Base-by-base conservation (phyloP, 371 early-diverging fungal genomes). In the Mortierella polycephala region DNA sequence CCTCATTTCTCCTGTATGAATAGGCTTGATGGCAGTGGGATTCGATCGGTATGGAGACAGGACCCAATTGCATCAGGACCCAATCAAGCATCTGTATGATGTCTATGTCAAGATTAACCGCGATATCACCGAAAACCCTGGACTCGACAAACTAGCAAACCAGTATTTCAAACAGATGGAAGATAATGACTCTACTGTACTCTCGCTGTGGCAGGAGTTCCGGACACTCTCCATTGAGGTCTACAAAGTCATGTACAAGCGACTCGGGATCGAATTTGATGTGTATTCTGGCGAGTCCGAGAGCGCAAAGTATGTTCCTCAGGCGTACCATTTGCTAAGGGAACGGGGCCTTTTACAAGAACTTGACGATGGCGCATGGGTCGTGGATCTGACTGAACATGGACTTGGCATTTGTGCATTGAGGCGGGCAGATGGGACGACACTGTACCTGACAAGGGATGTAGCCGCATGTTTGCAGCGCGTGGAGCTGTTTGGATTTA, bases 251-350 rank as follows among this genome's bases (percentile, higher is more conserved):
- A 89, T 95, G 9, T 99, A 99, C 69, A 87, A 88, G 14, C 91
- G 96, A 54, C 85, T 99, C 37, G 93, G 94, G 70, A 89, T 99
- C 71, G 75, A 90, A 37, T 99, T 99, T 85, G 99, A 99, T 72
- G 88, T 94, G 10, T 99, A 97, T 85, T 96, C 97, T 0, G 99
- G 99, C 46, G 99, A 99, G 84, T 97, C 98, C 5, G 86, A 94
- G 75, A 95, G 94, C 56, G 89, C 89, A 8, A 79, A 83, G 30
- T 89, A 89, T 67, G 93, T 95, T 62, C 79, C 87, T 10, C 85
- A 87, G 30, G 93, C 94, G 14, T 85, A 94, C 52, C 69, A 89
- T 37, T 83, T 91, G 56, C 85, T 95, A 18, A 59, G 82, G n/a
- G 85, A 86, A 12, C 79, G 83, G 11, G 85, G 82, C 0, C 64